phyloP scores from a whole-genome alignment of 2,329 filamentous ascomycete genomes.

The Clonostachys byssicola region DNA sequence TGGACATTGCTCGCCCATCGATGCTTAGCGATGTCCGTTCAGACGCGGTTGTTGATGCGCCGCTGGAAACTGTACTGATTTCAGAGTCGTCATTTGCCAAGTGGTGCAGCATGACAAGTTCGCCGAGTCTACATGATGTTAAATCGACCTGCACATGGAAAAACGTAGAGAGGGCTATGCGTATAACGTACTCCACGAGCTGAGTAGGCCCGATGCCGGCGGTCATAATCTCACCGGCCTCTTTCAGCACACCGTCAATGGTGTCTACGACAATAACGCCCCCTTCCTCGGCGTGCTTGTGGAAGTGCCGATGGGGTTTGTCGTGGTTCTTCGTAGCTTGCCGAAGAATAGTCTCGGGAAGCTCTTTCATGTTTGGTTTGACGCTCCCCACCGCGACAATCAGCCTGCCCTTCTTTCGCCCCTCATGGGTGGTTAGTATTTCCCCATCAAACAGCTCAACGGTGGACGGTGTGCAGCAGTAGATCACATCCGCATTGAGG shows the following conservation, averaged over 20 bases:
- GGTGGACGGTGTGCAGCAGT: constrained; percentile 79
- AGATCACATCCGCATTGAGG: constrained; percentile 72
- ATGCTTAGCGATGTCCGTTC: constrained; percentile 22
- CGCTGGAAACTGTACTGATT: constrained; percentile 19
- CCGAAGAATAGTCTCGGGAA: constrained; percentile 71
- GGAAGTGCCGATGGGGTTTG: constrained; percentile 51
- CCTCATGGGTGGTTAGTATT: constrained; percentile 69
- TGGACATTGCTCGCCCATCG: constrained; percentile 33
- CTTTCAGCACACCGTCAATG: constrained; percentile 72
- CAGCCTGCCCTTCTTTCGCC: constrained; percentile 64
- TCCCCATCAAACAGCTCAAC: constrained; percentile 70
- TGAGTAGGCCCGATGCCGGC: constrained; percentile 69
- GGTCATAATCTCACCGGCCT: constrained; percentile 83
- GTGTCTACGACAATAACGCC: constrained; percentile 71
- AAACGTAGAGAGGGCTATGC: constrained; percentile 6
- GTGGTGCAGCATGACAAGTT: constrained; percentile 62
- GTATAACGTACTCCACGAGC: constrained; percentile 64
- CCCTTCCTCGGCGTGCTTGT: constrained; percentile 61
- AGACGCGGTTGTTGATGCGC: constrained; percentile 12
- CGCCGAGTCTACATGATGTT: constrained; percentile 55
- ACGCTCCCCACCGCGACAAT: constrained; percentile 70
- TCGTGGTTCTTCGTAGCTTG: constrained; percentile 50
- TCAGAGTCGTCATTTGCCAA: constrained; percentile 34
- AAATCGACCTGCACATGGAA: not conserved
- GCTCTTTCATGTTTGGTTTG: constrained; percentile 72